phyloP scores from a whole-genome alignment of 176 grass and related monocot genomes.

The Leersia perrieri region DNA sequence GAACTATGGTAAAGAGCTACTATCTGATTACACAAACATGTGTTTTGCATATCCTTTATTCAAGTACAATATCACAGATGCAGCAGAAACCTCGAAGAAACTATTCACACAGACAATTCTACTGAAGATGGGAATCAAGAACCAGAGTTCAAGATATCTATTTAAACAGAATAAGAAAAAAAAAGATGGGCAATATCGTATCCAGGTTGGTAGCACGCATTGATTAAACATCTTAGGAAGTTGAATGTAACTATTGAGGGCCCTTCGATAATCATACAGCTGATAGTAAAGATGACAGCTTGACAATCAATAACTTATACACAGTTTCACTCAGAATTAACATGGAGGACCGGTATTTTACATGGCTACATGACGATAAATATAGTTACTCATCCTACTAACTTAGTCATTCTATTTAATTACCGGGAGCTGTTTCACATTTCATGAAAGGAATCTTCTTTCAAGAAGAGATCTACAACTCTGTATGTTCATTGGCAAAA shows the following conservation, averaged over 20 bases:
- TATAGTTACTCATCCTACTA: background rate
- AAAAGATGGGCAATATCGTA: background rate
- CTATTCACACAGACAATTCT: background rate
- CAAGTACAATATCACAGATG: background rate
- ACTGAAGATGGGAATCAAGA: background rate
- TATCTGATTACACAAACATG: background rate
- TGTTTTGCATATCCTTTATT: background rate
- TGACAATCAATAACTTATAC: background rate
- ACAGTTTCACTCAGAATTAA: background rate
- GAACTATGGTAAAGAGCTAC: background rate
- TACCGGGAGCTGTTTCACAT: background rate
- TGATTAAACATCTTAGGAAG: conserved; percentile 19
- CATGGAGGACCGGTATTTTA: background rate
- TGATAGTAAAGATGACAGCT: background rate
- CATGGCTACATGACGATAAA: background rate
- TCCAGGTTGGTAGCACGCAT: background rate
- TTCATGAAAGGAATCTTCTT: background rate
- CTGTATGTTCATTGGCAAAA: background rate
- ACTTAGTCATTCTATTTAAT: background rate
- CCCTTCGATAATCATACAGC: background rate
- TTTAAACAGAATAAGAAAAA: background rate
- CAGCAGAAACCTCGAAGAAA: background rate
- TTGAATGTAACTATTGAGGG: conserved; percentile 4
- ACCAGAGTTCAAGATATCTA: background rate
- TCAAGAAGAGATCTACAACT: background rate